Percentiles rank a stretch among this genome's conserved stretches.
These are phyloP conservation scores for Periconia sp. DNA, from an alignment of 2,329 filamentous ascomycete species.

Conservation along the genomic window DNA sequence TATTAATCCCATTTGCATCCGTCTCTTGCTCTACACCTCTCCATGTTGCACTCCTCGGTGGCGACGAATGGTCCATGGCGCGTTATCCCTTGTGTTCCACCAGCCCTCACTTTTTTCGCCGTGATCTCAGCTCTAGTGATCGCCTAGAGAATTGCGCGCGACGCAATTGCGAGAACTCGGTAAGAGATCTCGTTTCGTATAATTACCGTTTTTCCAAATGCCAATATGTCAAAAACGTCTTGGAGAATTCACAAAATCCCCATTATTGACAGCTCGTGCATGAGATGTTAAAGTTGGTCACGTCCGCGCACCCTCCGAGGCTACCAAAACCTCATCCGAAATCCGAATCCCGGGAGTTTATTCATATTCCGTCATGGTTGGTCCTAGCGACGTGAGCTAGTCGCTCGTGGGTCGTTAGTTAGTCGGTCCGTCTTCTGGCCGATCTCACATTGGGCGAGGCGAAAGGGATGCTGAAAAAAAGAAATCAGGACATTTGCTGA, in stretches of 20 bases:
- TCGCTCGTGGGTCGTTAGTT: not conserved
- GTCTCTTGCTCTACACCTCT: not conserved
- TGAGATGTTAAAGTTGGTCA: too few species aligned
- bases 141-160: not conserved
- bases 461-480: too few species aligned
- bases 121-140: not conserved
- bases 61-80: not conserved
- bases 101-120: not conserved
- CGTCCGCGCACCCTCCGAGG: not conserved
- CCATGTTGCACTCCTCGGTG: not conserved
- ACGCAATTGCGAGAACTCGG: too few species aligned
- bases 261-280: too few species aligned
- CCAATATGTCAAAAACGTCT: too few species aligned
- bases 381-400: not conserved
- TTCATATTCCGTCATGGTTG: not conserved
- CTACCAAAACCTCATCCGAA: not conserved
- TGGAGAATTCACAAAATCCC: too few species aligned
- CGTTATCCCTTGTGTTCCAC: not conserved
- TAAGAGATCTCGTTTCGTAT: too few species aligned
- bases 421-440: not conserved
- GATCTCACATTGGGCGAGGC: not conserved
- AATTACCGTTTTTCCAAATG: too few species aligned
- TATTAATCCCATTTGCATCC: not conserved
- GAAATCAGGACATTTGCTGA: too few species aligned
- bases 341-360: too few species aligned